phyloP scores from a whole-genome alignment of 2,329 filamentous ascomycete species.

The Colletotrichum tropicicola region DNA sequence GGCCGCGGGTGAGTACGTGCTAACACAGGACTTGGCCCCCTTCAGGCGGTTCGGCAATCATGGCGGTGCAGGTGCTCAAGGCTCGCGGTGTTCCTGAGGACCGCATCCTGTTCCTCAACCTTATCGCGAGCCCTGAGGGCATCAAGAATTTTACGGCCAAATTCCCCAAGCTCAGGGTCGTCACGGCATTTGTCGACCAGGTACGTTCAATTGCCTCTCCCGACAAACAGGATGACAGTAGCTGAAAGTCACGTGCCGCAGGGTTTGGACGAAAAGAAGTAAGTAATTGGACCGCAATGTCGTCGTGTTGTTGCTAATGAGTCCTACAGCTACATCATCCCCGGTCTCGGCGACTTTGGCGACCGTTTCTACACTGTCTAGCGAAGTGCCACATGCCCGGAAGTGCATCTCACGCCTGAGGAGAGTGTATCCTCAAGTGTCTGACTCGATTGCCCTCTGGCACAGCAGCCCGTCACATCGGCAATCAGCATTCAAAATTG shows the following conservation, averaged over 20 bases:
- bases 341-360: slow-evolving; percentile 93
- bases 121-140: slow-evolving; percentile 96
- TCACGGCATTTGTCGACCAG: slow-evolving; percentile 95
- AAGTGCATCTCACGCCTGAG: background rate
- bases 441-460: background rate
- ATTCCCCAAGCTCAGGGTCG: slow-evolving; percentile 88
- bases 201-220: slow-evolving; percentile 43
- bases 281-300: slow-evolving; percentile 46
- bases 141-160: slow-evolving; percentile 88
- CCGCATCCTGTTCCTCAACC: slow-evolving; percentile 92
- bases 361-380: slow-evolving; percentile 95
- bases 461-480: background rate
- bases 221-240: no score
- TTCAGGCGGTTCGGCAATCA: slow-evolving; percentile 89
- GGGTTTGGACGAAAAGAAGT: slow-evolving; percentile 99
- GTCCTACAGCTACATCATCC: slow-evolving; percentile 85
- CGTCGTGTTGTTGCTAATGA: slow-evolving; percentile 44
- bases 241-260: slow-evolving; percentile 35
- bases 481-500: background rate
- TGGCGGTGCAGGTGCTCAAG: slow-evolving; percentile 95
- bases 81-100: slow-evolving; percentile 92
- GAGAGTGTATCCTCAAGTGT: background rate
- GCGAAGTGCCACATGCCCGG: slow-evolving; percentile 27
- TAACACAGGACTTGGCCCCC: background rate
- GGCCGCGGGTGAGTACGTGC: no score